These are phyloP conservation scores for Amaranthus palmeri DNA, from an alignment of 148 eudicot species.

Conservation along the genomic window DNA sequence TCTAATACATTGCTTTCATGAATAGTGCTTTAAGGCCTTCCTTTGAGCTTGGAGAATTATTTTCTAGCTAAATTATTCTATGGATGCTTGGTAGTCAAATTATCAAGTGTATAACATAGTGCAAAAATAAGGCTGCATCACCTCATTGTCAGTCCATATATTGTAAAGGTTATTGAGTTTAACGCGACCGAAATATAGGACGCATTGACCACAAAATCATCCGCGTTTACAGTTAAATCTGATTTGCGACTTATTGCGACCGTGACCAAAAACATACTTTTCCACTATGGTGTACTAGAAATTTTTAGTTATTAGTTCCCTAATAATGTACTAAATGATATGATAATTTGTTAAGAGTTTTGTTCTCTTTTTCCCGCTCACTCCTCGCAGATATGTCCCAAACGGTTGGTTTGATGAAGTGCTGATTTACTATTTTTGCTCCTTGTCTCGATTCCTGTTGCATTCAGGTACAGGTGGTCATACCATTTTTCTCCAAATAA, in stretches of 20 bases:
- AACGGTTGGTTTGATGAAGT: conserved; percentile 6
- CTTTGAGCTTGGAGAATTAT: not conserved
- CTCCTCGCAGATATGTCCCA: conserved; percentile 15
- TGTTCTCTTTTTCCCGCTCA: not conserved
- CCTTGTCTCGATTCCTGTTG: conserved; percentile 8
- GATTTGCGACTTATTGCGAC: no score
- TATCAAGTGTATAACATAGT: not conserved
- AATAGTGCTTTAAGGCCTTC: conserved; percentile 9
- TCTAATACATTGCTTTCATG: conserved; percentile 5
- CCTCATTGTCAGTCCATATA: no score
- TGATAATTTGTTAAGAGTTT: not conserved
- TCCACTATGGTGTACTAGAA: not conserved
- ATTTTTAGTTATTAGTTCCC: conserved; percentile 7
- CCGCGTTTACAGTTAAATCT: no score
- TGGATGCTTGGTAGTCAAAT: conserved; percentile 1
- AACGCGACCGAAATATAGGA: no score
- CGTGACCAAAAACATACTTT: no score
- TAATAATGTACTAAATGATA: not conserved
- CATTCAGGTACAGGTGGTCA: conserved; percentile 15
- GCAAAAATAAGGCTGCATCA: no score
- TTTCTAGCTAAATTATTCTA: conserved; percentile 8
- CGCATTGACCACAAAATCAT: no score
- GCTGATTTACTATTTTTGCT: conserved; percentile 3
- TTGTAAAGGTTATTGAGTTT: no score
- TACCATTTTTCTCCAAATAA: conserved; percentile 8